Conservation (phyloP, 176 grass and related monocot genomes). For the Dendrocalamus sinicus region DNA sequence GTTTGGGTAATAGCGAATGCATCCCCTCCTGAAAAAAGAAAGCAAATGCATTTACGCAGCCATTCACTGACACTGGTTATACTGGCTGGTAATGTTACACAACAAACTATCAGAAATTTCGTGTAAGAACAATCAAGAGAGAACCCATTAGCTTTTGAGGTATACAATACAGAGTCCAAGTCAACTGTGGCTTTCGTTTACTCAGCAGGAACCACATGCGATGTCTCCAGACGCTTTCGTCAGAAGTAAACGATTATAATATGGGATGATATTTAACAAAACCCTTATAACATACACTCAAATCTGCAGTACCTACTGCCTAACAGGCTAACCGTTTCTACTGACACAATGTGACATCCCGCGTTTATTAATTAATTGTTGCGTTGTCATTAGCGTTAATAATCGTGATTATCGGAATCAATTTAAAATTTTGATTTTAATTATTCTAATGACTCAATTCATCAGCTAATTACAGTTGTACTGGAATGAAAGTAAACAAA, state of each 20-base stretch:
- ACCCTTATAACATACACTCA: slow-evolving; percentile 53
- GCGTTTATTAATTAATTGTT: too few species aligned
- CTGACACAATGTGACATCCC: too few species aligned
- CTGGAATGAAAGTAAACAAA: too few species aligned
- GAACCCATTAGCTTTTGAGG: neutral
- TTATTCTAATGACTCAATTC: too few species aligned
- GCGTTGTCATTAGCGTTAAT: too few species aligned
- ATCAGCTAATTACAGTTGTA: too few species aligned
- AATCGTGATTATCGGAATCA: too few species aligned
- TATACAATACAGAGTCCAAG: neutral
- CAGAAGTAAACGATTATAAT: slow-evolving; percentile 57
- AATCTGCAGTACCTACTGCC: slow-evolving; percentile 40
- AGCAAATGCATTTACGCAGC: neutral
- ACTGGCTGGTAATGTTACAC: neutral
- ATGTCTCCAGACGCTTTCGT: slow-evolving; percentile 49
- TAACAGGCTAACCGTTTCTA: slow-evolving; percentile 45
- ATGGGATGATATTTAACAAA: neutral
- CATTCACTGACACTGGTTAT: neutral
- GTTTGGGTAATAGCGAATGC: neutral
- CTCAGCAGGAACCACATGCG: slow-evolving; percentile 37
- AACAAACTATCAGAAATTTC: neutral
- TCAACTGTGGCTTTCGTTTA: slow-evolving; percentile 18
- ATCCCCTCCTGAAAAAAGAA: neutral
- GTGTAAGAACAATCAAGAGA: neutral
- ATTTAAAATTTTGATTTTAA: too few species aligned